Base-by-base conservation (phyloP, 306 rosid species). In the Betula pendula region DNA sequence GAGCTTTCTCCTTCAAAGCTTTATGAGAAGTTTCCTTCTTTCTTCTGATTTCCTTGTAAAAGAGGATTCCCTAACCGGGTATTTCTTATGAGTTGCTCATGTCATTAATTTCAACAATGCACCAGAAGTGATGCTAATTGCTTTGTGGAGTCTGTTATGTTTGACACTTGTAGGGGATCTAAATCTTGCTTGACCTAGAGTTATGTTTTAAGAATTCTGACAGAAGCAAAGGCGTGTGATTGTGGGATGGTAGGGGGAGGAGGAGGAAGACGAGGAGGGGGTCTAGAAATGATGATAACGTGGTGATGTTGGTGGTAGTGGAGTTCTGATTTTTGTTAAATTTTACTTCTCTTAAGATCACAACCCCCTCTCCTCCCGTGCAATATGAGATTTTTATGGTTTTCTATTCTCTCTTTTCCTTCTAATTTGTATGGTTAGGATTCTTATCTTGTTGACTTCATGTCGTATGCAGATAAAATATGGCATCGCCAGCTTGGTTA, bases 401-500 rank as follows among this genome's bases (percentile, higher is more conserved):
- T 52, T 51, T 52, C 22, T 52, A 52, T n/a, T n/a, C 24, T 52
- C 58, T 12, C 17, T 45, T 68, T 27, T 40, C 33, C 15, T 44
- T 73, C 43, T 42, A 14, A n/a, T 15, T 47, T 45, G 52, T 44
- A 19, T 58, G 62, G 9, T 11, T 0, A 22, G 33, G 24, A 35
- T 62, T 74, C 14, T 53, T 52, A 16, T 63, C 4, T 3, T 55
- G 63, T 17, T 33, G 10, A 43, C 20, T 53, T 60, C 10, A 29
- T 27, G 3, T 71, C 31, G 3, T 2, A 12, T 35, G 79, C 79
- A 86, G 88, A 75, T 84, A 80, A 72, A 62, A n/a, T 29, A 86
- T 86, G 92, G 84, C 88, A 31, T 84, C 90, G 0, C 73, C 88
- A 24, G 88, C 87, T 50, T 88, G 90, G 88, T 73, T 88, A 77